Evolutionary conservation across 2,329 filamentous ascomycete species (phyloP).

Genomic region (Coniochaeta sp.): DNA sequence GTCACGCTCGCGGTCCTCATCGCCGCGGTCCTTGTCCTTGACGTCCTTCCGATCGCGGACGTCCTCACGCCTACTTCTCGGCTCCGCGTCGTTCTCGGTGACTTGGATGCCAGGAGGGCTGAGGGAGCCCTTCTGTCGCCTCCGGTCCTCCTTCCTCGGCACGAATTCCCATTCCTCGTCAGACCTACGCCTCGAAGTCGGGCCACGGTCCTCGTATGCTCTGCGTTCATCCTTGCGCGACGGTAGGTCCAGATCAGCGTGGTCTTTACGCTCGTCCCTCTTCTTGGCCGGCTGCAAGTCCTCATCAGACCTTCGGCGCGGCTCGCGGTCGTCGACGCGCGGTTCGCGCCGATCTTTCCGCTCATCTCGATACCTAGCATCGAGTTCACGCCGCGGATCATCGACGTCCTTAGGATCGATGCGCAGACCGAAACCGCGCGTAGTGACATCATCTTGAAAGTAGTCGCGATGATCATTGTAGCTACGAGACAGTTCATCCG

Average conservation of each 20-base stretch:
- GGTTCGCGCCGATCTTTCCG: constrained; percentile 27
- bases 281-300: constrained; percentile 14
- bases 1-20: constrained; percentile 26
- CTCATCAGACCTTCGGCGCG: constrained; percentile 18
- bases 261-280: constrained; percentile 6
- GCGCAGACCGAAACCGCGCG: constrained; percentile 46
- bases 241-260: background rate
- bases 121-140: background rate
- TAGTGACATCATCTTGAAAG: constrained; percentile 39
- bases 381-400: constrained; percentile 18
- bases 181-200: background rate
- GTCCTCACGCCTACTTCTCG: background rate
- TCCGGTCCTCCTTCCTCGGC: background rate
- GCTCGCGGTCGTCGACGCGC: constrained; percentile 15
- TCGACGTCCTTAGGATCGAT: constrained; percentile 28
- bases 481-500: constrained; percentile 36
- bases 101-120: background rate
- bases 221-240: background rate
- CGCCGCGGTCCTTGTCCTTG: constrained; percentile 8
- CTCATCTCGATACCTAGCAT: constrained; percentile 30
- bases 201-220: background rate
- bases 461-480: constrained; percentile 39
- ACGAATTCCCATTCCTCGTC: constrained; percentile 2
- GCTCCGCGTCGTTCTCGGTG: background rate
- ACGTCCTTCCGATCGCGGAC: background rate